A percentile compares a stretch with the other conserved stretches of the same genome.
Conservation (phyloP, 116 monocot genomes). For the Cymodocea nodosa region DNA sequence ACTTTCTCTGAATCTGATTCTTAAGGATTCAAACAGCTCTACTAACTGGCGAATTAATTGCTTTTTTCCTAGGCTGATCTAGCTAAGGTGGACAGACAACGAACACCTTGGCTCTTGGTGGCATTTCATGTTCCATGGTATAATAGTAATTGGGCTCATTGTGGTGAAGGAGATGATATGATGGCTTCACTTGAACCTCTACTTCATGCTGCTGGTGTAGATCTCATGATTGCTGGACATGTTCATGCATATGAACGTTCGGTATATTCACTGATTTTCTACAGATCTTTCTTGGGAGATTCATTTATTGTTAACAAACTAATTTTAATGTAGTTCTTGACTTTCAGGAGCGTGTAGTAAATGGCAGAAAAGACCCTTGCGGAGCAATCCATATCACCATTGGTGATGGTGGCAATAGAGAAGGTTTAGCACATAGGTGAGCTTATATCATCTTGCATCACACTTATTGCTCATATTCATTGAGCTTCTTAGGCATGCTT, state of each 20-base stretch:
- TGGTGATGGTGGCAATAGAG: slow-evolving; percentile 93
- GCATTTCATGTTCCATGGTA: slow-evolving; percentile 90
- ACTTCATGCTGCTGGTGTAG: slow-evolving; percentile 70
- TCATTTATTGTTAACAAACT: not conserved
- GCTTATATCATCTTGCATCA: not conserved
- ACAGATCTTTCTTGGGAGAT: not conserved
- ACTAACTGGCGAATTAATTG: not conserved
- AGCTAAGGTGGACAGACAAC: slow-evolving; percentile 61
- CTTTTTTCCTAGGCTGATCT: slow-evolving; percentile 54
- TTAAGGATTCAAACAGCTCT: not conserved
- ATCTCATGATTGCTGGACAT: slow-evolving; percentile 80
- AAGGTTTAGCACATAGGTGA: slow-evolving; percentile 80
- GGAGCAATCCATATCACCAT: slow-evolving; percentile 82
- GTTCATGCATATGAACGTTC: slow-evolving; percentile 96
- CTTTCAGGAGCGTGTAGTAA: slow-evolving; percentile 58
- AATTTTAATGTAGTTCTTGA: not conserved
- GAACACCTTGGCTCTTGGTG: slow-evolving; percentile 79
- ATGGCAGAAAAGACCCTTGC: slow-evolving; percentile 41
- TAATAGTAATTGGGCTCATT: slow-evolving; percentile 88
- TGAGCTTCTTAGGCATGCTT: no score
- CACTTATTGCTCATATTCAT: no score
- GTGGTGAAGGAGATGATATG: slow-evolving; percentile 82
- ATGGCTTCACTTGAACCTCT: slow-evolving; percentile 72
- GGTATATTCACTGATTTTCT: slow-evolving; percentile 22
- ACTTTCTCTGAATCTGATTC: not conserved